These are phyloP conservation scores for Psidium friedrichsthalianum DNA, from an alignment of 345 rosid genomes.

Conservation along the genomic window DNA sequence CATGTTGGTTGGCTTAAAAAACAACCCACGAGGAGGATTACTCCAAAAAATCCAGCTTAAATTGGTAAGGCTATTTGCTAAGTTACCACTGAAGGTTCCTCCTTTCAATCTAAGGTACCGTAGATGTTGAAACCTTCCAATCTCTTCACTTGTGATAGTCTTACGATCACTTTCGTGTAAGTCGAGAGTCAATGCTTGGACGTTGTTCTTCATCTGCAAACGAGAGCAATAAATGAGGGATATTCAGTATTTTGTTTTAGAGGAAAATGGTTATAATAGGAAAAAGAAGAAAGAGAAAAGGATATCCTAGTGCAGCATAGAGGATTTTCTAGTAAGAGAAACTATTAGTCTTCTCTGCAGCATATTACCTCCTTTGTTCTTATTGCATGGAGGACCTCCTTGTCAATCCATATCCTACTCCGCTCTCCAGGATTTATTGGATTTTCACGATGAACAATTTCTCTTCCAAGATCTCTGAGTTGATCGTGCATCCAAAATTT, in stretches of 20 bases:
- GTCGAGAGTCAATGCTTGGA: not conserved
- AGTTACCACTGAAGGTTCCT: not conserved
- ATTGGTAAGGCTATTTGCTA: not conserved
- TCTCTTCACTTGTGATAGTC: not conserved
- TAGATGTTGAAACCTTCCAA: not conserved
- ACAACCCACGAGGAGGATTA: rapidly evolving
- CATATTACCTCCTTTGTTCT: not conserved
- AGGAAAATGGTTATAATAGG: no score
- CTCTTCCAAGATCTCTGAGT: not conserved
- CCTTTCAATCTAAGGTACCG: not conserved
- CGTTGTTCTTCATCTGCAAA: not conserved
- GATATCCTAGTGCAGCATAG: no score
- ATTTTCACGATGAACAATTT: not conserved
- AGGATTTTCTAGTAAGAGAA: not conserved
- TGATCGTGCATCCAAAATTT: not conserved
- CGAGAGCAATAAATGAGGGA: not conserved
- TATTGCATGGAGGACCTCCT: not conserved
- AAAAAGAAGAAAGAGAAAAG: no score
- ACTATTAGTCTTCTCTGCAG: not conserved
- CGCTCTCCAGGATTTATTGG: not conserved
- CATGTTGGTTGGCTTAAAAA: not conserved
- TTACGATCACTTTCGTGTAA: no score
- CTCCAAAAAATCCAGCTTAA: not conserved
- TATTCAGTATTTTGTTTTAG: not conserved
- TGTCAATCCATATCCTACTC: not conserved